A percentile compares a stretch with the other conserved stretches of the same genome.
Conservation (phyloP, 331 rosid species). For the Stylosanthes scabra region DNA sequence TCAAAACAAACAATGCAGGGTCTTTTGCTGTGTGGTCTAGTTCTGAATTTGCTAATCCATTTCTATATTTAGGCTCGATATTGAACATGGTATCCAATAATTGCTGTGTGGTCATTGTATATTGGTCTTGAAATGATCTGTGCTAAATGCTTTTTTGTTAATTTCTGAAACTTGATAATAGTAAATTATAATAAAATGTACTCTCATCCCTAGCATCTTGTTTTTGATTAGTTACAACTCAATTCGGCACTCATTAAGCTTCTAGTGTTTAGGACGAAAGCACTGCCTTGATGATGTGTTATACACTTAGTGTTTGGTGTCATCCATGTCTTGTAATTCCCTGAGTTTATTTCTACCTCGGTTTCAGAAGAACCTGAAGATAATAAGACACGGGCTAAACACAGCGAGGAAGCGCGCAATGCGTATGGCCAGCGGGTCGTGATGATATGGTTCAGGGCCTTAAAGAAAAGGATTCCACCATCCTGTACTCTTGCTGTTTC, state of each 20-base stretch:
- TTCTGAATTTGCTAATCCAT: neutral
- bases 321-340: constrained; percentile 28
- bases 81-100: constrained; percentile 3
- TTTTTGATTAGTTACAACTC: constrained; percentile 22
- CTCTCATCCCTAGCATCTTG: constrained; percentile 8
- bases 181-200: neutral
- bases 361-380: constrained; percentile 60
- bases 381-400: constrained; percentile 40
- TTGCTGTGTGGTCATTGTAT: constrained; percentile 22
- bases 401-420: constrained; percentile 61
- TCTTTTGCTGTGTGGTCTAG: constrained; percentile 17
- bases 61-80: constrained; percentile 18
- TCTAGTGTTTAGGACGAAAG: constrained; percentile 21
- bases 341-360: constrained; percentile 42
- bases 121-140: constrained; percentile 25
- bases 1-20: neutral
- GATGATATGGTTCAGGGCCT: constrained; percentile 67
- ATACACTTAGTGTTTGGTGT: neutral
- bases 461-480: constrained; percentile 71
- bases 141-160: constrained; percentile 14
- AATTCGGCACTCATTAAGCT: constrained; percentile 9
- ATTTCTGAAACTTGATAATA: constrained; percentile 1
- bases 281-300: neutral
- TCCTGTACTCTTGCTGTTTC: constrained; percentile 67
- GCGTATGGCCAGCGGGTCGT: constrained; percentile 64